Conservation (phyloP, 2,329 filamentous ascomycete species). For the Fusarium multiceps region DNA sequence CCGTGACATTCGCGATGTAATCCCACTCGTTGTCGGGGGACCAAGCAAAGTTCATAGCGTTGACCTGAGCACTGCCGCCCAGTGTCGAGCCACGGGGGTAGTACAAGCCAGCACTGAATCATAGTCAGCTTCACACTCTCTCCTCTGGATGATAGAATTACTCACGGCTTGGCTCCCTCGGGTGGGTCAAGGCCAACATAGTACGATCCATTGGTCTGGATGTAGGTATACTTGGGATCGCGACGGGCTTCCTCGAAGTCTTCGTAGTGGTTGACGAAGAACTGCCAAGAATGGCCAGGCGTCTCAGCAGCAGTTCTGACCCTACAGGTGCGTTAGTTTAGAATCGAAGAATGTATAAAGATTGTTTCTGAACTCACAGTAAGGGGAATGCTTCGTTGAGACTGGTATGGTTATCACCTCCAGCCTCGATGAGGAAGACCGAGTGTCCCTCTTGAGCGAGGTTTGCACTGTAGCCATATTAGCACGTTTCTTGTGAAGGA, state of each 20-base stretch:
- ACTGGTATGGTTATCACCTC: not conserved
- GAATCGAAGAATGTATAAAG: no score
- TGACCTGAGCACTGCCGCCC: slow-evolving; percentile 3
- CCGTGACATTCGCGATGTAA: not conserved
- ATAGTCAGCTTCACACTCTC: not conserved
- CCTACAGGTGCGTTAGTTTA: no score
- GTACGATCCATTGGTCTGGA: slow-evolving; percentile 12
- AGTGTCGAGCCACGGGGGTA: slow-evolving; percentile 14
- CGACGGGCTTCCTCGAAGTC: slow-evolving; percentile 10
- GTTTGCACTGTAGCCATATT: not conserved
- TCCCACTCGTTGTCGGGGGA: slow-evolving; percentile 6
- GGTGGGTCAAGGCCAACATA: slow-evolving; percentile 15
- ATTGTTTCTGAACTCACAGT: no score
- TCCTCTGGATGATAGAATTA: no score
- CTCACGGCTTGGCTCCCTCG: not conserved
- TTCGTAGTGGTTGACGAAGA: slow-evolving; percentile 15
- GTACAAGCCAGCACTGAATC: slow-evolving; percentile 6
- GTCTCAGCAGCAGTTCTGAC: slow-evolving; percentile 6
- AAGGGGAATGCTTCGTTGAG: not conserved
- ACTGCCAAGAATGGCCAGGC: not conserved
- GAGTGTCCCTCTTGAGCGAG: slow-evolving; percentile 3
- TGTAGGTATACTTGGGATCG: slow-evolving; percentile 15
- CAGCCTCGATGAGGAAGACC: slow-evolving; percentile 8
- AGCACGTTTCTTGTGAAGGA: no score
- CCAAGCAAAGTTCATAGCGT: slow-evolving; percentile 13